Base-by-base conservation (phyloP, 2,329 filamentous ascomycete species). In the Beauveria asiatica region DNA sequence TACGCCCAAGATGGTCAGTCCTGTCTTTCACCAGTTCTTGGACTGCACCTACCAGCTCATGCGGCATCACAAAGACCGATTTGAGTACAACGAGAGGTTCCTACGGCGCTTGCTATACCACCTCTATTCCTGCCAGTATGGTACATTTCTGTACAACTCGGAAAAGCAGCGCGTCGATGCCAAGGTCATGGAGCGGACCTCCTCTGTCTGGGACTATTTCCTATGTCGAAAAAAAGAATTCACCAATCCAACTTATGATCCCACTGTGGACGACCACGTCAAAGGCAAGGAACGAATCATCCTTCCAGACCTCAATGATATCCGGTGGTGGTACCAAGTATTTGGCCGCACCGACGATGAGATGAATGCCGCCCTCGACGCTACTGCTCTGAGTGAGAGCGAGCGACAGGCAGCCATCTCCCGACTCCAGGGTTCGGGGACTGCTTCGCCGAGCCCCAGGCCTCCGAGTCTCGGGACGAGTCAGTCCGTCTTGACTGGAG, bases 131-230 rank as follows among this genome's bases (percentile, higher is more conserved):
- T 96, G 92, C 65, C 94, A 99, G 71, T 99, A 97, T 64, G 94
- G 94, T 50, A 97, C 93, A 0, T 99, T 99, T 71, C 80, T 99
- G 5, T 96, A 90, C 74, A 97, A 99, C 75, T 95, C 85, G 60
- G 94, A 99, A 72, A 94, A 92, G 69, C 89, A 96, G 68, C 86
- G 94, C 3, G 77, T 84, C 17, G 88, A 94, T 48, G 82, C 84
- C 23, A 80, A 79, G 30, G 85, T 89, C 1, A 77, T 79, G 44
- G 86, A 92, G 67, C 81, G 84, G 58, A 96, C 92, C 3, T 82
- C 88, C 3, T 96, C 90, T 23, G 94, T 97, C 1, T 99, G 94
- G 94, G 89, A 94, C 66, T 97, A 97, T 71, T 97, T 99, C 73
- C 77, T 97, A 8, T 85, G 88, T 48, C 84, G 92, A 11, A 86